Evolutionary conservation across 2,329 filamentous ascomycete species (phyloP).

Genomic region (Pezicula carpinea): DNA sequence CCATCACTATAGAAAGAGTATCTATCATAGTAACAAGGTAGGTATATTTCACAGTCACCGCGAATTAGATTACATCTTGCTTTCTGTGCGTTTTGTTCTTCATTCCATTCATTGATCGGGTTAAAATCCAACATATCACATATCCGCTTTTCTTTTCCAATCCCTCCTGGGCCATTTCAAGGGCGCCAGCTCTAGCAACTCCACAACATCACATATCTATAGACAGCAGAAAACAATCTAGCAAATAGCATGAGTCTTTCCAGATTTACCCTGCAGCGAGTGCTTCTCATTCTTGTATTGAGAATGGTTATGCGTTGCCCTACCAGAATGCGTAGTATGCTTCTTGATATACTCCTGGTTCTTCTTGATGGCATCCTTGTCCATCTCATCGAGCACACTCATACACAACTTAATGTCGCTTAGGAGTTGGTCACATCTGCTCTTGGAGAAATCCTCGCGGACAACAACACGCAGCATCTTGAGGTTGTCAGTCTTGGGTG

Average conservation of each 20-base stretch:
- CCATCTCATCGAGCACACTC: slow-evolving; percentile 67
- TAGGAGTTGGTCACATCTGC: slow-evolving; percentile 74
- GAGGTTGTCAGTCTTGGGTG: slow-evolving; percentile 74
- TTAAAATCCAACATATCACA: no score
- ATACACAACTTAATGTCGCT: slow-evolving; percentile 74
- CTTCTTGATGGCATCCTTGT: slow-evolving; percentile 63
- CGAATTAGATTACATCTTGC: no score
- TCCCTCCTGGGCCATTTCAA: no score
- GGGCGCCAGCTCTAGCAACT: no score
- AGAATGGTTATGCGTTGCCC: slow-evolving; percentile 42
- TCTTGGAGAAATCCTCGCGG: slow-evolving; percentile 83
- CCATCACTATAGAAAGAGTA: no score
- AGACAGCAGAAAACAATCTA: slow-evolving; percentile 33
- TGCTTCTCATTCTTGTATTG: slow-evolving; percentile 71
- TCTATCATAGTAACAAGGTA: no score
- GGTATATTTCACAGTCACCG: no score
- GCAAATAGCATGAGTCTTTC: slow-evolving; percentile 86
- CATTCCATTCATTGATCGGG: no score
- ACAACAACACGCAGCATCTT: slow-evolving; percentile 93
- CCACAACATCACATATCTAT: no score
- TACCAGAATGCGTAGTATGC: slow-evolving; percentile 48
- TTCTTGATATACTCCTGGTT: slow-evolving; percentile 62
- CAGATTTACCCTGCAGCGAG: slow-evolving; percentile 81
- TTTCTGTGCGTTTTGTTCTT: no score
- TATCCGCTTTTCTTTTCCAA: no score